Base-by-base conservation (phyloP, 164 flowering plant species). In the Vitis rupestris region DNA sequence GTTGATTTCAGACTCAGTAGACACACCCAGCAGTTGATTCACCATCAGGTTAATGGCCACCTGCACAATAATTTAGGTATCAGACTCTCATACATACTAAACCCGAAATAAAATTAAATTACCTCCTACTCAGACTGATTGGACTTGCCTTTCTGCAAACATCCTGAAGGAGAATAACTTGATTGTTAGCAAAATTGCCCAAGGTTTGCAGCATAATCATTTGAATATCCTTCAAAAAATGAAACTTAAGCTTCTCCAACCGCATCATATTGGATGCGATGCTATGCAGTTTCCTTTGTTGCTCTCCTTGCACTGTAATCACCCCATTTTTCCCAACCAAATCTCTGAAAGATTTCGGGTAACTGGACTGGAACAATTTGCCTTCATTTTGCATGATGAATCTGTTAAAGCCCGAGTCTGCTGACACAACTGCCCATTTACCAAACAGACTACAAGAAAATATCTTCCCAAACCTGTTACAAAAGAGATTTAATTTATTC, bases 381-480 rank as follows among this genome's bases (percentile, higher is more conserved):
- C 98, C 96, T 79, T 92, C 98, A 60, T 90, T 89, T 69, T 84
- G 93, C 94, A 92, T 89, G 51, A 90, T 77, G 63, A 85, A 92
- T 16, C 88, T 71, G 73, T 92, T 92, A 56, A 92, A 92, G 0
- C 44, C 58, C 3, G 96, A 88, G 66, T 92, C 96, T 0, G 89
- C 93, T 2, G 98, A 92, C 16, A 90, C 96, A 68, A 92, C 93
- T 0, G 96, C 87, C 82, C 80, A 58, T 75, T 82, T 89, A 0
- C 98, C 98, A 54, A 89, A 85, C 55, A 92, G 44, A 50, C 79
- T 86, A 70, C 96, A 90, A 1, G 91, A 84, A 67, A 92, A 92
- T 75, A 92, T 89, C 72, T 82, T 89, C 65, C 98, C 98, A 70
- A 64, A 90, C 86, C 97, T 89, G 79, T 65, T 23, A 12, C 63